Conservation (phyloP, 306 rosid genomes). For the Prunus campanulata region DNA sequence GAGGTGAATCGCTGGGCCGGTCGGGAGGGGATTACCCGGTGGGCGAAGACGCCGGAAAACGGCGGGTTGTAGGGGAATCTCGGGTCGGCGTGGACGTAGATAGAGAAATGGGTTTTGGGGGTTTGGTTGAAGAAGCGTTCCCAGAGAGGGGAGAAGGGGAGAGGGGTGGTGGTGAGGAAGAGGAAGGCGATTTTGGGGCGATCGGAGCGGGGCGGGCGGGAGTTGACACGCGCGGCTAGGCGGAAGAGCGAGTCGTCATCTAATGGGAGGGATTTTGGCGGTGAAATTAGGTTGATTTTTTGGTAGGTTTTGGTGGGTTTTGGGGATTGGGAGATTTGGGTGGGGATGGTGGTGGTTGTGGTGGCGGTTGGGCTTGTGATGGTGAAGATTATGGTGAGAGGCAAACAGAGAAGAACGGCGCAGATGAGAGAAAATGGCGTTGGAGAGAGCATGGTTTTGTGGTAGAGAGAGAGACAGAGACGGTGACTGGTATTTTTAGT, state of each 20-base stretch:
- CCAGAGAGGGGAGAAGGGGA: constrained; percentile 71
- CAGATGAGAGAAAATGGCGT: constrained; percentile 48
- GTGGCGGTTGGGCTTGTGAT: constrained; percentile 27
- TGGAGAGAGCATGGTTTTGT: constrained; percentile 48
- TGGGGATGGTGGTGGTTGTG: not conserved
- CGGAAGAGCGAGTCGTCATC: constrained; percentile 38
- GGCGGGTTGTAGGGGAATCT: constrained; percentile 35
- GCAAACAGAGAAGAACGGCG: constrained; percentile 54
- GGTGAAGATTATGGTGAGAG: constrained; percentile 60
- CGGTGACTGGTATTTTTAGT: constrained; percentile 10
- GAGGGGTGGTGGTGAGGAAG: constrained; percentile 58
- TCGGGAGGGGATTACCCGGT: constrained; percentile 49
- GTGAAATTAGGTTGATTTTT: not conserved
- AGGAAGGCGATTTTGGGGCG: constrained; percentile 52
- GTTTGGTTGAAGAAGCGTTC: constrained; percentile 46
- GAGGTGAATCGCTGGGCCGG: constrained; percentile 43
- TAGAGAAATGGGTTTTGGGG: constrained; percentile 32
- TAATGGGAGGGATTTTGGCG: not conserved
- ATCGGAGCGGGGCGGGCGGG: constrained; percentile 16
- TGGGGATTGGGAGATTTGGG: not conserved
- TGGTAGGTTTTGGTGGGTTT: not conserved
- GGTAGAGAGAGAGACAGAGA: not conserved
- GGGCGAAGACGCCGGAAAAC: constrained; percentile 51
- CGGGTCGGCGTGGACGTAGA: constrained; percentile 78
- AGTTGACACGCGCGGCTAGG: constrained; percentile 34